phyloP scores from a whole-genome alignment of 148 eudicot genomes.

The Salicornia ramosissima region DNA sequence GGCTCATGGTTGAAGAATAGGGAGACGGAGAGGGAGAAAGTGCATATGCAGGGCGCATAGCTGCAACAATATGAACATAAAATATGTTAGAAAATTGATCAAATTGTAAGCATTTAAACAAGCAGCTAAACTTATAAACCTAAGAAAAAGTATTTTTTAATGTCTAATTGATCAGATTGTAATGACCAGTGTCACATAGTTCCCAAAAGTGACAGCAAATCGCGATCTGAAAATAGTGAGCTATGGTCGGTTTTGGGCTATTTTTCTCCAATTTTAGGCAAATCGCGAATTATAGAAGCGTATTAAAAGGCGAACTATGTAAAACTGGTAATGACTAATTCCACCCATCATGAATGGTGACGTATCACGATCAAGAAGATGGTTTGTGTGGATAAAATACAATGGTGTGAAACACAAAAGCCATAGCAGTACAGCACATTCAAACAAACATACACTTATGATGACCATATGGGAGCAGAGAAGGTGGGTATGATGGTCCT shows the following conservation, averaged over 20 bases:
- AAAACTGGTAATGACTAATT: not conserved
- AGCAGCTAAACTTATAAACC: not conserved
- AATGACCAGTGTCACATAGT: too few species aligned
- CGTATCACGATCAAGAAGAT: not conserved
- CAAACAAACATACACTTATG: constrained; percentile 38
- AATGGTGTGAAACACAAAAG: not conserved
- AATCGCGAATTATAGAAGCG: too few species aligned
- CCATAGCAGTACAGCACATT: not conserved
- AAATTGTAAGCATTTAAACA: not conserved
- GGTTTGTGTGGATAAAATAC: not conserved
- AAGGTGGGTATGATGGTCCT: constrained; percentile 26
- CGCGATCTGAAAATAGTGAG: too few species aligned
- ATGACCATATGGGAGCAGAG: constrained; percentile 26
- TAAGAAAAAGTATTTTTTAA: not conserved
- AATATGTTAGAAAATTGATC: not conserved
- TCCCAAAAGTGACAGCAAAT: too few species aligned
- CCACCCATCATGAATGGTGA: not conserved
- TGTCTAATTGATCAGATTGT: too few species aligned
- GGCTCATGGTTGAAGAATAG: constrained; percentile 29
- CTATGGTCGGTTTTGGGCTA: too few species aligned
- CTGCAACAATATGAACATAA: constrained; percentile 14
- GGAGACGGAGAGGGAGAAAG: constrained; percentile 16
- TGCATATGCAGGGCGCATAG: constrained; percentile 27
- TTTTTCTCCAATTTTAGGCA: too few species aligned
- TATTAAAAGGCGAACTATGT: too few species aligned